These are phyloP conservation scores for Thelonectria olida DNA, from an alignment of 2,329 filamentous ascomycete species.

Conservation along the genomic window DNA sequence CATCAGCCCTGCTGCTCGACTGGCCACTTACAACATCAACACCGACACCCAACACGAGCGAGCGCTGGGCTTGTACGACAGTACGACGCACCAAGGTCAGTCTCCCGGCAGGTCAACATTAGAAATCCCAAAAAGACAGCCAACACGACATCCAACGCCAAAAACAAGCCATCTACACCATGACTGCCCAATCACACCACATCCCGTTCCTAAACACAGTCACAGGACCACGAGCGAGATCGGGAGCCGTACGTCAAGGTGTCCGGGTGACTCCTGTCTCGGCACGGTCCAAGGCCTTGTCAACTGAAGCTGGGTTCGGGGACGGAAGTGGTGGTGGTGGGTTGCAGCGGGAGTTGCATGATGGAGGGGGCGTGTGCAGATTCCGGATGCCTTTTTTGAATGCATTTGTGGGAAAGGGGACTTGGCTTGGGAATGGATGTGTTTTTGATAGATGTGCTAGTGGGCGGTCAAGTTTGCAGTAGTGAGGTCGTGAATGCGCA, in stretches of 20 bases:
- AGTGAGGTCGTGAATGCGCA: too few relatives aligned
- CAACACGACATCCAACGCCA: not conserved
- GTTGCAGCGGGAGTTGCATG: constrained; percentile 15
- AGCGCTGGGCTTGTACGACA: too few relatives aligned
- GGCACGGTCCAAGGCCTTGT: not conserved
- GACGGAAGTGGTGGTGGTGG: not conserved
- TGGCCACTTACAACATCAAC: not conserved
- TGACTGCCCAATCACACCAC: constrained; percentile 15
- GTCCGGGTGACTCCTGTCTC: constrained; percentile 16
- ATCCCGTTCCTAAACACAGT: not conserved
- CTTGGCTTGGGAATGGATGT: not conserved
- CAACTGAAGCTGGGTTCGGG: not conserved
- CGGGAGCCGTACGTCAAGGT: not conserved
- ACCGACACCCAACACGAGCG: too few relatives aligned
- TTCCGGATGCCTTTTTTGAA: not conserved
- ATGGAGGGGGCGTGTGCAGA: constrained; percentile 24
- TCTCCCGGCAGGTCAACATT: too few relatives aligned
- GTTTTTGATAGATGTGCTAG: not conserved
- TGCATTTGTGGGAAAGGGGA: not conserved
- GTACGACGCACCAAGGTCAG: too few relatives aligned
- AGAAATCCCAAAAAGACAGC: too few relatives aligned
- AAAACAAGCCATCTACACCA: constrained; percentile 3
- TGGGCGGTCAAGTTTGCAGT: not conserved
- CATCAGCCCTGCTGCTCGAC: not conserved
- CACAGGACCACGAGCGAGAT: constrained; percentile 13